phyloP scores from a whole-genome alignment of 2,329 filamentous ascomycete genomes.

The Colletotrichum orbiculare region DNA sequence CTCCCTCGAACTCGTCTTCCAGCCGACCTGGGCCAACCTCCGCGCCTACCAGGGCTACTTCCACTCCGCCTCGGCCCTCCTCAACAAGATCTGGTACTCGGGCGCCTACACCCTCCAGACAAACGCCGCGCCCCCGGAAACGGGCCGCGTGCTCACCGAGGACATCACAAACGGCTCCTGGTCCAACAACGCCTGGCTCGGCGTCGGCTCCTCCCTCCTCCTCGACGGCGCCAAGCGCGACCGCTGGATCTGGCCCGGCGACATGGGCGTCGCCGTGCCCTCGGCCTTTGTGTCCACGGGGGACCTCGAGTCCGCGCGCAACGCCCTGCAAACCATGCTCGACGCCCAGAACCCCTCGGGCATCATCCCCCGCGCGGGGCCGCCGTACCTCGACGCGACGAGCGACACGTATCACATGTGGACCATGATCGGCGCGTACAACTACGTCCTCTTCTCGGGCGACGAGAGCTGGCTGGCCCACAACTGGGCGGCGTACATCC shows the following conservation, averaged over 20 bases:
- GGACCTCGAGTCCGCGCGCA: slow-evolving; percentile 61
- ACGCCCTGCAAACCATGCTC: slow-evolving; percentile 61
- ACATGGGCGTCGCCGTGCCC: slow-evolving; percentile 68
- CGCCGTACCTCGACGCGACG: slow-evolving; percentile 51
- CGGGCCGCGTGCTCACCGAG: slow-evolving; percentile 37
- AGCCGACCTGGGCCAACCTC: slow-evolving; percentile 57
- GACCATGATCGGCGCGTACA: slow-evolving; percentile 65
- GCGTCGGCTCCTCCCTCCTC: slow-evolving; percentile 45
- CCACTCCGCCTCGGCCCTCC: slow-evolving; percentile 56
- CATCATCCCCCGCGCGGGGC: slow-evolving; percentile 61
- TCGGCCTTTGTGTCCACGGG: slow-evolving; percentile 65
- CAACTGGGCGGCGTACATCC: slow-evolving; percentile 46
- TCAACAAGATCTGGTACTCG: slow-evolving; percentile 65
- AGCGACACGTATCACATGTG: slow-evolving; percentile 49
- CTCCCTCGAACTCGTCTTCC: slow-evolving; percentile 50
- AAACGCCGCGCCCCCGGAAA: slow-evolving; percentile 41
- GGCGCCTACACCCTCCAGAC: slow-evolving; percentile 59
- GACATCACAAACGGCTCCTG: slow-evolving; percentile 38
- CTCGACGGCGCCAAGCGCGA: slow-evolving; percentile 69
- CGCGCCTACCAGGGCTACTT: slow-evolving; percentile 67
- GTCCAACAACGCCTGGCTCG: slow-evolving; percentile 48
- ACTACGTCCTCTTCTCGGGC: slow-evolving; percentile 62
- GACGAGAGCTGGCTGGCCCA: slow-evolving; percentile 34
- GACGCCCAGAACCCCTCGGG: slow-evolving; percentile 55
- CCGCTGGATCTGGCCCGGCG: slow-evolving; percentile 69